Evolutionary conservation across 352 stramenopile species (phyloP), one percentile per base, ranked within the genome.

Genomic region (Thraustochytrium sp.): DNA sequence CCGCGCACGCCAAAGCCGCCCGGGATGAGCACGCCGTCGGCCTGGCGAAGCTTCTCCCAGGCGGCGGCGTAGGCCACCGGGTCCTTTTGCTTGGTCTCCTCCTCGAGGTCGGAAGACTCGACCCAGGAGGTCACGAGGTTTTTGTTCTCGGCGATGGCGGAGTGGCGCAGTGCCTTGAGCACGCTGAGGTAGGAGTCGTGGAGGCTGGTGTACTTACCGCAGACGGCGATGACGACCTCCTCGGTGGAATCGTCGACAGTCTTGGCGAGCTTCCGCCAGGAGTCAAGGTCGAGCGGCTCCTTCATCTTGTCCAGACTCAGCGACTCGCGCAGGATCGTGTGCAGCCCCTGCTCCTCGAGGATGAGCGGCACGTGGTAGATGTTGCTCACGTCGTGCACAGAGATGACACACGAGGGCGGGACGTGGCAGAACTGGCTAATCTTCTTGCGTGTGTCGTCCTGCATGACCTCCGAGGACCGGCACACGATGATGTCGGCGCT

Each of bases 311-410:
- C 87, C 89, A 98, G 93, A 2, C 96, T 85, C 85, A 98, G 93
- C 76, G 96, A 86, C 68, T 96, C 92, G 72, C 90, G 92, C 73
- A 99, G 89, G 64, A 99, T 93, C 51, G 93, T 93, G 88, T 97
- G 95, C 31, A 98, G 91, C 36, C 94, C 93, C 87, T 99, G 97
- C 88, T 98, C 92, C 76, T 96, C 87, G 65, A 99, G 88, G 46
- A 99, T 89, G 55, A 99, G 85, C 44, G 97, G 97, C 21, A 99
- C 97, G 90, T 99, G 97, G 88, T 99, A 99, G 64, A 99, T 98
- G 91, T 99, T 99, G 88, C 90, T 97, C 62, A 99, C 96, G 85
- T 99, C 97, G 90, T 99, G 95, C 44, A 99, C 96, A 56, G 92
- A 97, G 9, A 99, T 89, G 51, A 99, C 96, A 88, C 97, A 91